Evolutionary conservation across 768 basidiomycete species (phyloP).

Genomic region (Cubamyces sp.): DNA sequence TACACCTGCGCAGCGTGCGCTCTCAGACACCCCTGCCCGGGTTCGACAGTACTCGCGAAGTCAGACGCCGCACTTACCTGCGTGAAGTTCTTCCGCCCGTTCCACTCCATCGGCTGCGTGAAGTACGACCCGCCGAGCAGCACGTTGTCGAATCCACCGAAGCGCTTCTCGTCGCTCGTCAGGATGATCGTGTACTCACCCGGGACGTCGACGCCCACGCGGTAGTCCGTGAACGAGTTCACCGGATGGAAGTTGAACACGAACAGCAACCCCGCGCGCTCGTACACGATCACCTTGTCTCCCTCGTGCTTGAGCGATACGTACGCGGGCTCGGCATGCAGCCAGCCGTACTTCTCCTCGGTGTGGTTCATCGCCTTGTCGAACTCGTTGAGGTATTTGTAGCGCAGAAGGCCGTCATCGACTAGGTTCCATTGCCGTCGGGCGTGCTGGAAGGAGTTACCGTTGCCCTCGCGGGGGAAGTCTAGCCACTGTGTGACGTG

Average conservation of each 20-base stretch:
- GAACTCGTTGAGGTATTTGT: constrained; percentile 92
- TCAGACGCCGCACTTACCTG: constrained; percentile 57
- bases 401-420: constrained; percentile 85
- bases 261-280: constrained; percentile 92
- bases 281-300: constrained; percentile 94
- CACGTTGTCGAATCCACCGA: constrained; percentile 90
- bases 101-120: constrained; percentile 91
- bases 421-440: constrained; percentile 96
- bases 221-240: constrained; percentile 91
- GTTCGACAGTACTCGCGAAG: background rate
- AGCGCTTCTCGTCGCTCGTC: constrained; percentile 82
- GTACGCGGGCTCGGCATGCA: constrained; percentile 82
- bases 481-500: constrained; percentile 83
- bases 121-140: constrained; percentile 63
- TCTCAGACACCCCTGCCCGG: constrained; percentile 3
- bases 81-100: constrained; percentile 86
- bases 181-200: constrained; percentile 87
- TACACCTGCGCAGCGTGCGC: constrained; percentile 55
- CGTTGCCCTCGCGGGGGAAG: constrained; percentile 95
- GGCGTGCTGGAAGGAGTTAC: constrained; percentile 95
- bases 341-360: constrained; percentile 84
- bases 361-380: constrained; percentile 89
- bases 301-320: constrained; percentile 92
- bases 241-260: constrained; percentile 96
- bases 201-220: constrained; percentile 83